phyloP scores from a whole-genome alignment of 2,329 filamentous ascomycete genomes.

The Alternaria rosae region DNA sequence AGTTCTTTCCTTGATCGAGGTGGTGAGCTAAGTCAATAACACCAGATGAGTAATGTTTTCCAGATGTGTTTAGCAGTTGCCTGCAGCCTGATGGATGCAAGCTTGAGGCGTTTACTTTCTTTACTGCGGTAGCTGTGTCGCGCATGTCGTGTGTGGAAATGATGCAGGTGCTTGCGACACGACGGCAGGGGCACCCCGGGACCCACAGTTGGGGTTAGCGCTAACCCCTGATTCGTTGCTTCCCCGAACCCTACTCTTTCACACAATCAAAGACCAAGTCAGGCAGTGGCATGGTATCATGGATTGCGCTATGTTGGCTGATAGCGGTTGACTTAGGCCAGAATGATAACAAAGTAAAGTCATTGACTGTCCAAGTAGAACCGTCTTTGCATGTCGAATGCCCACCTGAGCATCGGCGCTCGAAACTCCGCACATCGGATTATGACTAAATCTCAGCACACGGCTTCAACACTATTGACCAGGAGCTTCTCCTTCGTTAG shows the following conservation, averaged over 20 bases:
- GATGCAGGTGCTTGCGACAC: not conserved
- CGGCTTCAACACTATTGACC: not conserved
- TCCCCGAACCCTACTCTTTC: not conserved
- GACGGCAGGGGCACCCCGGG: not conserved
- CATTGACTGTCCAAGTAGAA: not conserved
- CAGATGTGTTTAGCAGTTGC: not conserved
- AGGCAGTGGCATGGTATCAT: not conserved
- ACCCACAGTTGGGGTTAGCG: not conserved
- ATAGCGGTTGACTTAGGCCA: not conserved
- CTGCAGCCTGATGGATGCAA: not conserved
- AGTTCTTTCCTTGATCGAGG: not conserved
- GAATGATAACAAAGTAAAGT: not conserved
- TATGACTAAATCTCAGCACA: constrained; percentile 1
- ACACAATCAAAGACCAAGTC: not conserved
- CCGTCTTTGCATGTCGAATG: not conserved
- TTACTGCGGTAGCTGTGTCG: not conserved
- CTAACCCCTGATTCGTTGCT: not conserved
- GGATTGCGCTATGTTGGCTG: not conserved
- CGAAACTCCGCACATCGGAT: constrained; percentile 14
- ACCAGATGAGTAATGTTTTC: not conserved
- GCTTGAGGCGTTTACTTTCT: not conserved
- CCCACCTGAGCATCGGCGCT: constrained; percentile 7
- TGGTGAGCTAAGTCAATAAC: not conserved
- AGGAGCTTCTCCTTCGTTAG: not conserved
- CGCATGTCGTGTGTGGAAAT: not conserved